Base-by-base conservation (phyloP, 2,329 filamentous ascomycete species). In the Aspergillus tubingensis region DNA sequence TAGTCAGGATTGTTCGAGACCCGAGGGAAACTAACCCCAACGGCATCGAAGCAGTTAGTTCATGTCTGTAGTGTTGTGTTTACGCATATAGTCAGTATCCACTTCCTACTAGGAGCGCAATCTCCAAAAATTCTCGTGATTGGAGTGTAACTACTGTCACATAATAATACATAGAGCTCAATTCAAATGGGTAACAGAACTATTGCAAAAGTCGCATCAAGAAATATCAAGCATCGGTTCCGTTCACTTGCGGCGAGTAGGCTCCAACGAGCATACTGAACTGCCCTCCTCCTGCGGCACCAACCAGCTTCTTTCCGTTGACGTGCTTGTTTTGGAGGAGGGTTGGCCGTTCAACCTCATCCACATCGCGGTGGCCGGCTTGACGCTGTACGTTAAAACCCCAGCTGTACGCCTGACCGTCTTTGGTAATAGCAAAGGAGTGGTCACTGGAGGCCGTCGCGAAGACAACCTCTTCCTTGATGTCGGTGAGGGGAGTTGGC, bases 331-430 rank as follows among this genome's bases (percentile, higher is more conserved):
- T 94, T 21, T 58, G 36, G 30, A 96, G 89, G 51, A 86, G 70
- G 0, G 88, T 92, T 0, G 91, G 90, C 13, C 83, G 80, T 64
- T 87, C 82, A 27, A 94, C 82, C 67, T 94, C 91, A 23, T 66
- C 64, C 5, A 39, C 44, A 10, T 55, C 56, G 7, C 56, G 51
- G 10, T 62, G 57, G 11, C 89, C 91, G 27, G 89, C 88, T 78
- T 95, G 88, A 64, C 86, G 88, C 74, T 89, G 92, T 75, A 89
- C 91, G 82, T 95, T 95, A 19, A 91, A 81, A 19, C 91, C 91
- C 90, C 91, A 95, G 0, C 86, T 84, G 76, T 86, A 92, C 25
- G 91, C 87, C n/a, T 82, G 79, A 19, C 86, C 86, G 25, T 86
- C 82, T 63, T 85, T 84, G 64, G 83, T 83, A 51, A 91, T 83